Evolutionary conservation across 345 rosid genomes (phyloP), one percentile per base, ranked within the genome.

Genomic region (Moringa oleifera): DNA sequence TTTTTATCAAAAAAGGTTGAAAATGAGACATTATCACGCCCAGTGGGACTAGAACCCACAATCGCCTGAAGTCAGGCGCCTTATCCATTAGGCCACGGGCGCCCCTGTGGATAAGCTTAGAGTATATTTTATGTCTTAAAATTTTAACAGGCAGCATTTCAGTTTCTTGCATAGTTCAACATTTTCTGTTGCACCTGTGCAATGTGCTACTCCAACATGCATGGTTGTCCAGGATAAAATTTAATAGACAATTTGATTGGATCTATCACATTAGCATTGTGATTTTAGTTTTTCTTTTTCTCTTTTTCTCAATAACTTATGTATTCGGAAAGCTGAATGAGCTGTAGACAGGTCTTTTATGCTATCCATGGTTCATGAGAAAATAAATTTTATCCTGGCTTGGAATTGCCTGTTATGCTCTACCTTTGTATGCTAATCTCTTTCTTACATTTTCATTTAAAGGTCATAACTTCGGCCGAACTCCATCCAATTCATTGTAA

Each of bases 401-500:
- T 9, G 8, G 33, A 28, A 28, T 8, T 28, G 33, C 8, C 19
- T 47, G 15, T 47, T 51, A 18, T 51, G 13, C 22, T 1, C 2
- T 51, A 19, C 10, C 20, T 17, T 51, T 51, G 20, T n/a, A 51
- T 51, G 21, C 22, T 51, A 51, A 51, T 51, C 3, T 51, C 10
- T 51, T 18, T 51, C 23, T 6, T 19, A 6, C 1, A 20, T 60
- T 53, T 68, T 45, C 60, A 21, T 71, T 62, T 87, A 86, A 87
- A 86, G 83, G 86, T 86, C 72, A 83, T 86, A 62, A 86, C 87
- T 12, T 76, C 87, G 46, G 87, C 92, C 25, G 81, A 83, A 67
- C 83, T 86, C 69, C 89, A 86, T 70, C 92, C 92, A 53, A 61
- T 24, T 63, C 79, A 79, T 25, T 86, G 92, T 75, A 83, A 86